Percentiles rank a stretch among this genome's conserved stretches.
These are phyloP conservation scores for Pelargonium nanum DNA, from an alignment of 345 rosid genomes.

Conservation along the genomic window DNA sequence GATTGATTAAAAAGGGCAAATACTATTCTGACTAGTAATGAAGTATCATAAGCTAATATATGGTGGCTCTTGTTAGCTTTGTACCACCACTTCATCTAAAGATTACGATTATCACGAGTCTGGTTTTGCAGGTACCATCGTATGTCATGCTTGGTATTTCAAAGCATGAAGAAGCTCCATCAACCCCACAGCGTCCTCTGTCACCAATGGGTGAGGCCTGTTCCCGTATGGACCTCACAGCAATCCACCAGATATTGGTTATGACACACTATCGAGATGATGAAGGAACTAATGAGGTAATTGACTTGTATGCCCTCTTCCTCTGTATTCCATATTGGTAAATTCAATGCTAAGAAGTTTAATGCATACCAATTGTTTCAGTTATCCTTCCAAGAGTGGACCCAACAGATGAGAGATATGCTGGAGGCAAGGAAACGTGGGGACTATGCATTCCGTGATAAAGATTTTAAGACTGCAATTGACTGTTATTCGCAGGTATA, in stretches of 20 bases:
- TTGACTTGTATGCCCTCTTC: not conserved
- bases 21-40: too few species aligned
- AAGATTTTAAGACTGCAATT: constrained; percentile 86
- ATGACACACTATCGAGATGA: constrained; percentile 88
- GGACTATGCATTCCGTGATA: constrained; percentile 85
- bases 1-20: too few species aligned
- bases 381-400: constrained; percentile 98
- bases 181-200: constrained; percentile 66
- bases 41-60: too few species aligned
- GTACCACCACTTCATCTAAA: not conserved
- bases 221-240: constrained; percentile 89
- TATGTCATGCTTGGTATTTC: constrained; percentile 74
- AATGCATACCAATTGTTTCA: constrained; percentile 20
- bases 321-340: not conserved
- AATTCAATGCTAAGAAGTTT: not conserved
- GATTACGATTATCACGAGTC: constrained; percentile 1
- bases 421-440: constrained; percentile 89
- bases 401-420: constrained; percentile 95
- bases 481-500: constrained; percentile 90
- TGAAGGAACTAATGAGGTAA: constrained; percentile 86
- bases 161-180: constrained; percentile 65
- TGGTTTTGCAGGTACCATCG: constrained; percentile 64
- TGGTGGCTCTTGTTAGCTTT: too few species aligned
- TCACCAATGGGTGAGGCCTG: constrained; percentile 95
- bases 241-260: constrained; percentile 85